phyloP scores from a whole-genome alignment of 2,329 filamentous ascomycete genomes.

The Aspergillus sojae region DNA sequence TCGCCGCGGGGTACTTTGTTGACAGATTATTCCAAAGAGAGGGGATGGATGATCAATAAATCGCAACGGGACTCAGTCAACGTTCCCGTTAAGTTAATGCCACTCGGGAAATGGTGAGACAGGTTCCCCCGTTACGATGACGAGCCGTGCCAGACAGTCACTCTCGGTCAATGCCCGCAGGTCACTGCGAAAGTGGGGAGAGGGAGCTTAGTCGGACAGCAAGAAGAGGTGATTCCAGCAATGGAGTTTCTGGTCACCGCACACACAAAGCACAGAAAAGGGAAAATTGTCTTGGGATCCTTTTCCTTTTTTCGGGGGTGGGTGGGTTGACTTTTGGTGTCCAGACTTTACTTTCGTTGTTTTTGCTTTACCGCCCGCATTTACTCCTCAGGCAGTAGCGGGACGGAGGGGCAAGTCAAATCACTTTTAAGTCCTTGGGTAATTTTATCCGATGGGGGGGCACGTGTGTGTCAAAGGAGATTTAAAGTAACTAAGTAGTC shows the following conservation, averaged over 20 bases:
- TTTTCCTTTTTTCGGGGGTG: neutral
- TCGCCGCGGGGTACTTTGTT: slow-evolving; percentile 30
- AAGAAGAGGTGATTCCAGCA: neutral
- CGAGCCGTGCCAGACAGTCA: slow-evolving; percentile 5
- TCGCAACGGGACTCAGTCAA: slow-evolving; percentile 13
- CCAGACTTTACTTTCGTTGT: neutral
- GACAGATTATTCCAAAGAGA: slow-evolving; percentile 18
- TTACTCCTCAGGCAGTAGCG: slow-evolving; percentile 4
- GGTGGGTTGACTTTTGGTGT: neutral
- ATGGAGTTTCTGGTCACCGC: neutral
- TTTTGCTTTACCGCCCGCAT: slow-evolving; percentile 4
- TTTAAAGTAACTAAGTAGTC: neutral
- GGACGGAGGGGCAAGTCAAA: neutral
- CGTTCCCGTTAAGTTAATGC: slow-evolving; percentile 8
- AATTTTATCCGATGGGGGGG: neutral
- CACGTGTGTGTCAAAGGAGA: neutral
- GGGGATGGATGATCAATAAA: slow-evolving; percentile 10
- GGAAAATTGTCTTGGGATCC: slow-evolving; percentile 8
- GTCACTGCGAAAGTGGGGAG: neutral
- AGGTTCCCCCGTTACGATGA: slow-evolving; percentile 14
- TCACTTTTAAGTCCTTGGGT: neutral
- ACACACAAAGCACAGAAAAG: slow-evolving; percentile 5
- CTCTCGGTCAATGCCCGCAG: neutral
- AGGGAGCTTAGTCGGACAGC: neutral
- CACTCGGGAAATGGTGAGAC: slow-evolving; percentile 17